phyloP scores from a whole-genome alignment of 495 filamentous ascomycete genomes.

The Xylaria grammica region DNA sequence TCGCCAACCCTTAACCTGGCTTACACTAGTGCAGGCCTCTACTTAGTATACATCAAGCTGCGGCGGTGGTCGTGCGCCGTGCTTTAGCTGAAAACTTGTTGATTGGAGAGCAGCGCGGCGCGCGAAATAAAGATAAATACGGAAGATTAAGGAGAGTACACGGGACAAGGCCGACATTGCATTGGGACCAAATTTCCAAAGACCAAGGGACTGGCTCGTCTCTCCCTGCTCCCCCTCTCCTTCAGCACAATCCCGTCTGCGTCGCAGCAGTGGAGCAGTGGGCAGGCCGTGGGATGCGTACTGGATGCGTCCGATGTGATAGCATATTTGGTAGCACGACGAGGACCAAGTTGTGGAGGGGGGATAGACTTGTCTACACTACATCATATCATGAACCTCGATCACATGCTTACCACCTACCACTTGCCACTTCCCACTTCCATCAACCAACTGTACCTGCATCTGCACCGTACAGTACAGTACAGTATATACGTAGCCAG shows the following conservation, averaged over 20 bases:
- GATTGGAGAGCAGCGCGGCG: conserved; percentile 17
- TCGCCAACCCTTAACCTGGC: not conserved
- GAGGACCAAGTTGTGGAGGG: too few relatives aligned
- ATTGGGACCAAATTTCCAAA: not conserved
- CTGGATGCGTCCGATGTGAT: too few relatives aligned
- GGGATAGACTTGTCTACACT: too few relatives aligned
- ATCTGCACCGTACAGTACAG: too few relatives aligned
- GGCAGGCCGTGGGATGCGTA: not conserved
- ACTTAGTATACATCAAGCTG: not conserved
- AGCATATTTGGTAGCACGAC: conserved; percentile 7
- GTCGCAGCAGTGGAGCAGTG: not conserved
- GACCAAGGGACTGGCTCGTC: conserved; percentile 4
- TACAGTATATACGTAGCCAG: too few relatives aligned
- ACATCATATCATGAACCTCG: too few relatives aligned
- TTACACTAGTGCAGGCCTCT: not conserved
- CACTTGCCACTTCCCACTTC: too few relatives aligned
- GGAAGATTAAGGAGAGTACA: not conserved
- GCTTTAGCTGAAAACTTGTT: conserved; percentile 5
- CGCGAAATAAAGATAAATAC: conserved; percentile 1
- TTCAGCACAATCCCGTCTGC: not conserved
- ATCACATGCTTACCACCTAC: too few relatives aligned
- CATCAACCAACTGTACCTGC: too few relatives aligned
- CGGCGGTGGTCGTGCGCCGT: not conserved
- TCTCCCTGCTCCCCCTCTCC: not conserved
- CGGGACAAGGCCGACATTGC: not conserved